These are phyloP conservation scores for Pestalotiopsis sp. DNA, from an alignment of 2,329 filamentous ascomycete species.

Conservation along the genomic window DNA sequence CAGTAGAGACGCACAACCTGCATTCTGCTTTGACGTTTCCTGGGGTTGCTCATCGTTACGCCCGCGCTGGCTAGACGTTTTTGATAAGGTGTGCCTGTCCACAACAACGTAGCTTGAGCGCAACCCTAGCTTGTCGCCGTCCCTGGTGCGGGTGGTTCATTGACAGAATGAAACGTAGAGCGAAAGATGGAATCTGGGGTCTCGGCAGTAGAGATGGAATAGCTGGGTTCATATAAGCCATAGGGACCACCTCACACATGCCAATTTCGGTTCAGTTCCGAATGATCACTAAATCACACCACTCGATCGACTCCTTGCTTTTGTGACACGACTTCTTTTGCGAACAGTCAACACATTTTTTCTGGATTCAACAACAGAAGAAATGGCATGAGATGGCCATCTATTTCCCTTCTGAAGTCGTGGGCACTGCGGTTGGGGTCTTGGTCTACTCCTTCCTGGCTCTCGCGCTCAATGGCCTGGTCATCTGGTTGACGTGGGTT, in stretches of 20 bases:
- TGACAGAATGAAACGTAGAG: background rate
- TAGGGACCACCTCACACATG: background rate
- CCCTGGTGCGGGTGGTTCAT: background rate
- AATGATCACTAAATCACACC: background rate
- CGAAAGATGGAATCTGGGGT: background rate
- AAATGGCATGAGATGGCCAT: constrained; percentile 9
- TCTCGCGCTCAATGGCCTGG: constrained; percentile 11
- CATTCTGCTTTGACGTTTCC: background rate
- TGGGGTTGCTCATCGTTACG: background rate
- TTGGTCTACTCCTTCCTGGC: constrained; percentile 16
- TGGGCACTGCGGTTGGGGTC: constrained; percentile 16
- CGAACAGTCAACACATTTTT: background rate
- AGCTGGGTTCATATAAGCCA: background rate
- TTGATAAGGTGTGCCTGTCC: background rate
- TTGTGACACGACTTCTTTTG: background rate
- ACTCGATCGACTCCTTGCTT: background rate
- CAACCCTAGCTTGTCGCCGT: background rate
- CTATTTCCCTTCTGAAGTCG: constrained; percentile 16
- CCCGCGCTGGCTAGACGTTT: background rate
- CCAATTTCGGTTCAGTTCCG: background rate
- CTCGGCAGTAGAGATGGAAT: background rate
- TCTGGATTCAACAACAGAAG: background rate
- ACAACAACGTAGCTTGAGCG: background rate
- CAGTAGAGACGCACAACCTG: background rate
- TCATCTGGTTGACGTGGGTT: constrained; percentile 20